Percentiles rank a stretch among this genome's conserved stretches.
Conservation (phyloP, 768 basidiomycete genomes). For the Tephrocybe sp. region DNA sequence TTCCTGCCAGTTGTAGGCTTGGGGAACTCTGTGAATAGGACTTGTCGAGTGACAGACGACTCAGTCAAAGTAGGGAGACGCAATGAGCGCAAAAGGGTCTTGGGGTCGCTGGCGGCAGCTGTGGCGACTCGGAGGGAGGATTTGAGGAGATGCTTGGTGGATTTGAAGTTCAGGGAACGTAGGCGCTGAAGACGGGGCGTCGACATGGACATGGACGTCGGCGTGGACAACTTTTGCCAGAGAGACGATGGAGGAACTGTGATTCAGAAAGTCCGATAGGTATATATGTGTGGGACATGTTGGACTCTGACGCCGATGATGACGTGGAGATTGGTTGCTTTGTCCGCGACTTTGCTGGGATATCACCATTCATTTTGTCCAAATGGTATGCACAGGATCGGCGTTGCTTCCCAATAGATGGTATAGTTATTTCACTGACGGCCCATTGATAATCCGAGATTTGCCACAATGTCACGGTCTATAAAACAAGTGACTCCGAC, state of each 20-base stretch:
- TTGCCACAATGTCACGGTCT: no score
- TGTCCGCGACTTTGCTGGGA: no score
- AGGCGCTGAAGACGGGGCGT: constrained; percentile 10
- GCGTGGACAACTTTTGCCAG: background rate
- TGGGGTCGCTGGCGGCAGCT: background rate
- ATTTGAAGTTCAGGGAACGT: constrained; percentile 11
- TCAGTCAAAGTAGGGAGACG: background rate
- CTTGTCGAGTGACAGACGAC: background rate
- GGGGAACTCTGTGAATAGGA: constrained; percentile 12
- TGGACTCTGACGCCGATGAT: background rate
- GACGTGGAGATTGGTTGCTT: no score
- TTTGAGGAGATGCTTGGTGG: constrained; percentile 10
- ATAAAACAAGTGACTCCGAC: no score
- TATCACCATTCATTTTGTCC: no score
- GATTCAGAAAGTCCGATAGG: no score
- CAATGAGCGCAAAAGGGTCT: constrained; percentile 10
- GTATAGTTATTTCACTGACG: no score
- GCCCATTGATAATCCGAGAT: no score
- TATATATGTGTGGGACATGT: background rate
- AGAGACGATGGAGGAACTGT: no score
- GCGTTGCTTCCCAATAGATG: no score
- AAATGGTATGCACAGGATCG: no score
- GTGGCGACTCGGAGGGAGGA: background rate
- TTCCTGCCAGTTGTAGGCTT: constrained; percentile 7
- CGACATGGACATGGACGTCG: constrained; percentile 2